These are phyloP conservation scores for Trichoderma sp. DNA, from an alignment of 2,329 filamentous ascomycete genomes.

Conservation along the genomic window DNA sequence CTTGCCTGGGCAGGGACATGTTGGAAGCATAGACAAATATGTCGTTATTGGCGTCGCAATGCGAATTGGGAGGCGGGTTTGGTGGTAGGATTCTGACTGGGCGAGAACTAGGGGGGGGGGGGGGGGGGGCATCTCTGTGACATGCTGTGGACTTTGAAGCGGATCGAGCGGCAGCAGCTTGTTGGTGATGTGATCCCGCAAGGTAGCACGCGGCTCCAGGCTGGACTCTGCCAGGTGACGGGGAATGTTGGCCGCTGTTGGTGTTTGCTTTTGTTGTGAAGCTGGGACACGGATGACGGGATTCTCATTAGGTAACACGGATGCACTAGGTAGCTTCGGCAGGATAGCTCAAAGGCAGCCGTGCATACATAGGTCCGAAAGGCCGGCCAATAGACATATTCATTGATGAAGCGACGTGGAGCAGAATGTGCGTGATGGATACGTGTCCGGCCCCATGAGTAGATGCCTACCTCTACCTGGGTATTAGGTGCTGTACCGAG, in stretches of 20 bases:
- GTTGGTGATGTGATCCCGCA: not conserved
- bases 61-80: not conserved
- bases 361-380: conserved; percentile 1
- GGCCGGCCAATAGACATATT: not conserved
- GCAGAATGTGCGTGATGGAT: not conserved
- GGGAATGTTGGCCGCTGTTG: not conserved
- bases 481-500: not conserved
- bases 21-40: not conserved
- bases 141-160: not conserved
- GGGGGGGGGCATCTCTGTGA: not conserved
- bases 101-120: no score
- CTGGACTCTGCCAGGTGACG: not conserved
- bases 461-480: not conserved
- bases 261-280: not conserved
- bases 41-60: conserved; percentile 1
- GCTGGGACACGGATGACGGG: not conserved
- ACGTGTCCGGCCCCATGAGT: not conserved
- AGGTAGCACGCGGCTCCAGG: not conserved
- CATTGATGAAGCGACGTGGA: conserved; percentile 12
- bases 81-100: not conserved
- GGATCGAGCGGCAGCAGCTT: not conserved
- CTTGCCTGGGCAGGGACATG: not conserved
- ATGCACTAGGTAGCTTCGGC: conserved; percentile 8
- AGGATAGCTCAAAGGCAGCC: conserved; percentile 10
- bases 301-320: conserved; percentile 19